Base-by-base conservation (phyloP, 345 rosid genomes). In the Eutrema heterophyllum region DNA sequence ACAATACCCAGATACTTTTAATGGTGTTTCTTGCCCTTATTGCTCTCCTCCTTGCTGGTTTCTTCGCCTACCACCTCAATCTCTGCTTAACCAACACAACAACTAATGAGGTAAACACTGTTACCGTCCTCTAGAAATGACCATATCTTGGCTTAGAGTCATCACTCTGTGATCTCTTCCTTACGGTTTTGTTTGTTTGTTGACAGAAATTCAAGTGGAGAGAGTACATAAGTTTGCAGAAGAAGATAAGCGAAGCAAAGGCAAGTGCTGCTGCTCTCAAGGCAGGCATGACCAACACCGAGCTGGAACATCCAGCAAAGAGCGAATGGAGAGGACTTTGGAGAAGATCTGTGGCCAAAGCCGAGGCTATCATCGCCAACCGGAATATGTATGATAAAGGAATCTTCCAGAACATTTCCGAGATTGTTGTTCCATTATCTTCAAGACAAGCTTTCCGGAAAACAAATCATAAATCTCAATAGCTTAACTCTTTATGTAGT, bases 11-110 rank as follows among this genome's bases (percentile, higher is more conserved):
- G 62, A 84, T 95, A 78, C 96, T 95, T 60, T 84, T 95, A 26
- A 80, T 86, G 80, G 92, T 95, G 82, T 92, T 95, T 83, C 86
- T 89, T 48, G 88, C 83, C 73, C 79, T 90, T 51, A 84, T 95
- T 26, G 84, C 96, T 33, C 93, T 92, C 66, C 78, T 90, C 54
- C 78, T 96, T 63, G 92, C 81, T n/a, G 98, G 99, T 72, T 96
- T 96, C 84, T 90, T 92, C 18, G 89, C 79, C 7, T 92, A 89
- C 80, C 98, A 92, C 67, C 85, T 83, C 54, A 81, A 86, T 55
- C 94, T 96, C n/a, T 92, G 98, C 68, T 80, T 83, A 71, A 86
- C 83, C 69, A 96, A 96, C 88, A 90, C 88, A 32, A 96, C 99
- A 55, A 90, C 99, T 52, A 96, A 92, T 44, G 97, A 92, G 97